Conservation (phyloP, 495 filamentous ascomycete species). For the Aspergillus nanangensis region DNA sequence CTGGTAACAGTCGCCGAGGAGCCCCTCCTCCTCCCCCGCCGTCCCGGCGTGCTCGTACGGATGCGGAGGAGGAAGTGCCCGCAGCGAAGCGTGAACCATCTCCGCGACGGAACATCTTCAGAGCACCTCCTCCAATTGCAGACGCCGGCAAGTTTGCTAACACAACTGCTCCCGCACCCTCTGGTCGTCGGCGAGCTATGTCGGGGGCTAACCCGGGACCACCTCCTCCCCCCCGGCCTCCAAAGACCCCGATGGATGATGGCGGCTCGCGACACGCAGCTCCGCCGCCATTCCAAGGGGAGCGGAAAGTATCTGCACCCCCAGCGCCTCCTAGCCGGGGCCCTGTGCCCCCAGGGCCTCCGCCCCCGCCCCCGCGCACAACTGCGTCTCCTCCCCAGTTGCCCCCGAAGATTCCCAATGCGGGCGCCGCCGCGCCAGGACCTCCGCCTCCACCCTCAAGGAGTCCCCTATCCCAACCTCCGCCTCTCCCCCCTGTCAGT, state of each 20-base stretch:
- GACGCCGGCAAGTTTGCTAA: slow-evolving; percentile 80
- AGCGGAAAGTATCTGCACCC: slow-evolving; percentile 58
- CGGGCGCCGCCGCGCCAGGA: slow-evolving; percentile 28
- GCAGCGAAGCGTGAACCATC: slow-evolving; percentile 44
- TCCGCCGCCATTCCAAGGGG: slow-evolving; percentile 76
- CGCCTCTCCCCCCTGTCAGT: slow-evolving; percentile 35
- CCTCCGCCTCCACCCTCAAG: slow-evolving; percentile 59
- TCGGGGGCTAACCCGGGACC: slow-evolving; percentile 65
- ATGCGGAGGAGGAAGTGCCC: slow-evolving; percentile 50
- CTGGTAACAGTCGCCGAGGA: slow-evolving; percentile 62
- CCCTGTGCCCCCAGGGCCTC: slow-evolving; percentile 48
- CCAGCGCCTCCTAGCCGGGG: slow-evolving; percentile 73
- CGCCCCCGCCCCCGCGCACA: slow-evolving; percentile 66
- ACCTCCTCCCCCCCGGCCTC: slow-evolving; percentile 80
- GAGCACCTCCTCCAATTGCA: slow-evolving; percentile 77
- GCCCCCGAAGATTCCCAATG: slow-evolving; percentile 64
- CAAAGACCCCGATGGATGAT: slow-evolving; percentile 81
- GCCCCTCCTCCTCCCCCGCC: slow-evolving; percentile 84
- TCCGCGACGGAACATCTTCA: slow-evolving; percentile 55
- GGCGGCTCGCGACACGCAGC: slow-evolving; percentile 62
- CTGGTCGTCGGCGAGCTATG: slow-evolving; percentile 51
- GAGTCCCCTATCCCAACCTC: slow-evolving; percentile 45
- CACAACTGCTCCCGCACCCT: slow-evolving; percentile 46
- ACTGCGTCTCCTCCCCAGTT: slow-evolving; percentile 56
- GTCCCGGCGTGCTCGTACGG: slow-evolving; percentile 55